Conservation (phyloP, 176 grass and related monocot genomes). For the Aegilops speltoides region DNA sequence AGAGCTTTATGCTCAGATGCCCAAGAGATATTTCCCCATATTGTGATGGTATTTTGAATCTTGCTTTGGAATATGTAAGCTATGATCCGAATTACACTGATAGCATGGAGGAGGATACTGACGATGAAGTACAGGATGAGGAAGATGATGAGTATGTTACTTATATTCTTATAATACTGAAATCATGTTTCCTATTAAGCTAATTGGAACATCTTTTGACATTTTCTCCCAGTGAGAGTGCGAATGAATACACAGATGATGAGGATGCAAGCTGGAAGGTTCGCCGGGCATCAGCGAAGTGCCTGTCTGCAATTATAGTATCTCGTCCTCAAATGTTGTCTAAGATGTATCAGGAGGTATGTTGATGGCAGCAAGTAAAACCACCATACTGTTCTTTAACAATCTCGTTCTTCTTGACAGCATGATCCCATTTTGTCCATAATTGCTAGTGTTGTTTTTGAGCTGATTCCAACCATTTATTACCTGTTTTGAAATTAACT, state of each 20-base stretch:
- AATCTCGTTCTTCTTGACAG: neutral
- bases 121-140: constrained; percentile 80
- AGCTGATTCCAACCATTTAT: neutral
- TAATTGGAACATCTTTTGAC: constrained; percentile 10
- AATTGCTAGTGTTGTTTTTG: neutral
- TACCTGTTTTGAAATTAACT: neutral
- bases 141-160: constrained; percentile 92
- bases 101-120: constrained; percentile 97
- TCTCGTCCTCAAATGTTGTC: constrained; percentile 88
- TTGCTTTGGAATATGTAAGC: constrained; percentile 91
- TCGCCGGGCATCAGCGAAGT: constrained; percentile 91
- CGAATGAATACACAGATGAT: constrained; percentile 96
- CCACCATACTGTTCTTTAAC: neutral
- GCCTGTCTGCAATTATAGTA: constrained; percentile 89
- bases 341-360: constrained; percentile 84
- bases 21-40: constrained; percentile 91
- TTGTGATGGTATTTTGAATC: constrained; percentile 80
- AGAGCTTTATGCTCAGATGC: constrained; percentile 97
- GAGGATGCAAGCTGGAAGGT: constrained; percentile 99
- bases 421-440: neutral
- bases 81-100: constrained; percentile 99
- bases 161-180: constrained; percentile 24
- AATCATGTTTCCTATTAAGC: constrained; percentile 1
- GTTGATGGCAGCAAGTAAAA: constrained; percentile 4
- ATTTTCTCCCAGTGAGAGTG: constrained; percentile 75